Base-by-base conservation (phyloP, 2,329 filamentous ascomycete species). In the Xylariaceae sp. region DNA sequence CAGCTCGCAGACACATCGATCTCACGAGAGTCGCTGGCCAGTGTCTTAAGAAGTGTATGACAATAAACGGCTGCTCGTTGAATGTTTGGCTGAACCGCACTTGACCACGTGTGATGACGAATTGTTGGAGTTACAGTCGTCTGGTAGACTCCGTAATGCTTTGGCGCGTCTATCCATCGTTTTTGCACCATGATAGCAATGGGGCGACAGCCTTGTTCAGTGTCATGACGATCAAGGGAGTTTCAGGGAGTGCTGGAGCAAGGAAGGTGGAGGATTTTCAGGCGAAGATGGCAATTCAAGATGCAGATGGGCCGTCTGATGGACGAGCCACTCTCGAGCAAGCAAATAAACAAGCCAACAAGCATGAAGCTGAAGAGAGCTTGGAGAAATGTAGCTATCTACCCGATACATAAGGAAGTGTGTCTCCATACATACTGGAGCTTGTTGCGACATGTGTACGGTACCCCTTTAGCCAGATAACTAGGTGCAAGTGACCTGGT, bases 21-120 rank as follows among this genome's bases (percentile, higher is more conserved):
- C 13, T 55, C 13, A 17, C 35, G 50, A 56, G 59, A 59, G 59
- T 51, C 50, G 54, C 57, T 50, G 57, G 59, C 39, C 8, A 57
- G 44, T 56, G 57, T 57, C 59, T 47, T 15, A n/a, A 34, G 44
- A 1, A 17, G 37, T 18, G 17, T 8, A 42, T 52, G 42, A 11
- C 30, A 18, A 35, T 23, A 18, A 23, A 37, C 34, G 23, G 50
- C 54, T 56, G 23, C 45, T 51, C 10, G 15, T 51, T 18, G 48
- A 23, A 51, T 18, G 47, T 53, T 57, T 56, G 55, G 48, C 52
- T 55, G 11, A 58, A 42, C 44, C 53, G 45, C 49, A 47, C 37
- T 51, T 44, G 48, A 56, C 42, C 47, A 54, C 48, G 55, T 58
- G 53, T 55, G 56, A 54, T 47, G 58, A 34, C 11, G 39, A 35